phyloP scores from a whole-genome alignment of 257 asterid genomes.

The Solanum paucissectum region DNA sequence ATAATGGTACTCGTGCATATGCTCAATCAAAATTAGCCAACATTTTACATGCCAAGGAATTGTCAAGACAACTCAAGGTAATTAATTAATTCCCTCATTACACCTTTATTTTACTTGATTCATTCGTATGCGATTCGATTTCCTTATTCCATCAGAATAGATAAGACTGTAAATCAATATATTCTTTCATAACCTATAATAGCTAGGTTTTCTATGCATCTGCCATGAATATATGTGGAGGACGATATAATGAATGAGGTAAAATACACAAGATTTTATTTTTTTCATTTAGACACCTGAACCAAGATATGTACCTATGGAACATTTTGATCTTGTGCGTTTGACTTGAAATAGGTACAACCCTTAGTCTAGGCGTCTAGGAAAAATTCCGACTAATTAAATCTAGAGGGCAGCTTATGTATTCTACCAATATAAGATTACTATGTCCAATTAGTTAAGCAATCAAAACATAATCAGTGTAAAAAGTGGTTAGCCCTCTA shows the following conservation, averaged over 20 bases:
- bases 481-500: not conserved
- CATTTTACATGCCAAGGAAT: conserved; percentile 83
- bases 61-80: conserved; percentile 82
- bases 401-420: not conserved
- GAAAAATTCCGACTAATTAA: not conserved
- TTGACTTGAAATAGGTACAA: not conserved
- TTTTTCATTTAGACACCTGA: not conserved
- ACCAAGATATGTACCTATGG: not conserved
- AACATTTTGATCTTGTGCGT: not conserved
- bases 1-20: conserved; percentile 76
- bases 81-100: not conserved
- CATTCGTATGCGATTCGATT: not conserved
- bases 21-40: conserved; percentile 86
- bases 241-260: not conserved
- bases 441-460: not conserved
- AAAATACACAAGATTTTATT: not conserved
- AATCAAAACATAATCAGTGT: not conserved
- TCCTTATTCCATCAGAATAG: not conserved
- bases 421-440: not conserved
- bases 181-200: too few relatives aligned
- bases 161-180: not conserved
- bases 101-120: not conserved
- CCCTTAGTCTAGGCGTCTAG: not conserved
- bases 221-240: not conserved
- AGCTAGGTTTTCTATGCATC: not conserved